These are phyloP conservation scores for Capillidium rhysosporum DNA, from an alignment of 371 early-diverging fungal species.

Conservation along the genomic window DNA sequence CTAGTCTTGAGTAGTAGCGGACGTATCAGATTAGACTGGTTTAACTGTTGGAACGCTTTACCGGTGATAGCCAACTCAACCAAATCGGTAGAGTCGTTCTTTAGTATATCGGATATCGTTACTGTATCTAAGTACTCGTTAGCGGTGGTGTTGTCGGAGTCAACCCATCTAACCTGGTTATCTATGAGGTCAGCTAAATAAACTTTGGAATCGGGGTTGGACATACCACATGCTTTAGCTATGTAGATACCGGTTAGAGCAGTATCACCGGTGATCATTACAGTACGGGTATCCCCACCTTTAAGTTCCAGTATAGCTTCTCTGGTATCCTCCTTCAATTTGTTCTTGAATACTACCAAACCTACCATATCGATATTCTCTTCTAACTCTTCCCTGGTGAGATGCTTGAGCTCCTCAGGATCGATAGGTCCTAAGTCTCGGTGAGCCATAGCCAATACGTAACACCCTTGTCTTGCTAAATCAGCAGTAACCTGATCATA, in stretches of 20 bases:
- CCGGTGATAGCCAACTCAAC: constrained; percentile 53
- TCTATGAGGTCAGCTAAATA: constrained; percentile 22
- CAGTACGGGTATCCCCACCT: constrained; percentile 43
- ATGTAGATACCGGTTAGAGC: constrained; percentile 74
- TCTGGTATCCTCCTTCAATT: constrained; percentile 56
- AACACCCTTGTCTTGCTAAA: constrained; percentile 52
- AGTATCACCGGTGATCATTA: constrained; percentile 92
- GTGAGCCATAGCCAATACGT: constrained; percentile 54
- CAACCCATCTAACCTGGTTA: constrained; percentile 22
- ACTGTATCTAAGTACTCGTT: constrained; percentile 17
- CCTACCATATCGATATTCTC: constrained; percentile 36
- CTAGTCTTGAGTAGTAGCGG: constrained; percentile 27
- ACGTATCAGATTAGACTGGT: constrained; percentile 19
- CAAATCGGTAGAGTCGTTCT: constrained; percentile 6
- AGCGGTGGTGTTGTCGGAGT: constrained; percentile 24
- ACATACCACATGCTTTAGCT: constrained; percentile 58
- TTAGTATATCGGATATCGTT: constrained; percentile 9
- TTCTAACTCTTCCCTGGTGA: constrained; percentile 49
- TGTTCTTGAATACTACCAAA: constrained; percentile 70
- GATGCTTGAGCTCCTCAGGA: constrained; percentile 16
- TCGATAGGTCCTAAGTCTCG: constrained; percentile 21
- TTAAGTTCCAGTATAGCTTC: constrained; percentile 54
- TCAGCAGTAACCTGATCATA: constrained; percentile 29
- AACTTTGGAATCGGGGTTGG: constrained; percentile 17
- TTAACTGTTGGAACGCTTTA: constrained; percentile 35